Conservation (phyloP, 306 rosid species). For the Lagenaria siceraria region DNA sequence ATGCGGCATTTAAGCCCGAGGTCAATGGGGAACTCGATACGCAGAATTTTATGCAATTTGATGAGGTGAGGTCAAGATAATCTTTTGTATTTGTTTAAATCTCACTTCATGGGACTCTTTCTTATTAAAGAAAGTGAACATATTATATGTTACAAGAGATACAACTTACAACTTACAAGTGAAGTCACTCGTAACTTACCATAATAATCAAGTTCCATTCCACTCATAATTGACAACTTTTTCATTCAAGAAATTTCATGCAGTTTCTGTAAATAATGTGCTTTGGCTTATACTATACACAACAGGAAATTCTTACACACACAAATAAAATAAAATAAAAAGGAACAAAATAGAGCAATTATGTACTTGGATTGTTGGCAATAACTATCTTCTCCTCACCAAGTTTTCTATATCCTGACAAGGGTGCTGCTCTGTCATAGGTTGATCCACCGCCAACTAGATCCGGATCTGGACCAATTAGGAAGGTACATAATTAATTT, state of each 20-base stretch:
- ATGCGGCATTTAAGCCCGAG: constrained; percentile 92
- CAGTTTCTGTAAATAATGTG: background rate
- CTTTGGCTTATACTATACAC: background rate
- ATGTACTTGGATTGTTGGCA: background rate
- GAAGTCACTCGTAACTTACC: background rate
- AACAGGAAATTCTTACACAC: background rate
- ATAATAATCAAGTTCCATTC: background rate
- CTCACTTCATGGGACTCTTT: background rate
- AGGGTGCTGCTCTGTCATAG: constrained; percentile 26
- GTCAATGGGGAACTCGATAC: constrained; percentile 85
- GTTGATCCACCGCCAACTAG: constrained; percentile 59
- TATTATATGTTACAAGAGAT: background rate
- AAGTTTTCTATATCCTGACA: constrained; percentile 9
- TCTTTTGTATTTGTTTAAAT: background rate
- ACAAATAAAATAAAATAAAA: background rate
- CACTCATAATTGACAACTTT: background rate
- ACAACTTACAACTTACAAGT: background rate
- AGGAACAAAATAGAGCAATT: background rate
- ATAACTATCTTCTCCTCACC: background rate
- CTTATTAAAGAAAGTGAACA: background rate
- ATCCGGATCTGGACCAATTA: constrained; percentile 56
- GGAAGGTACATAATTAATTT: constrained; percentile 42
- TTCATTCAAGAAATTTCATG: background rate
- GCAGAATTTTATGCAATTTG: constrained; percentile 88
- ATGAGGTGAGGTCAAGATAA: constrained; percentile 42